These are phyloP conservation scores for Lactarius psammicola DNA, from an alignment of 768 basidiomycete species.

Conservation along the genomic window DNA sequence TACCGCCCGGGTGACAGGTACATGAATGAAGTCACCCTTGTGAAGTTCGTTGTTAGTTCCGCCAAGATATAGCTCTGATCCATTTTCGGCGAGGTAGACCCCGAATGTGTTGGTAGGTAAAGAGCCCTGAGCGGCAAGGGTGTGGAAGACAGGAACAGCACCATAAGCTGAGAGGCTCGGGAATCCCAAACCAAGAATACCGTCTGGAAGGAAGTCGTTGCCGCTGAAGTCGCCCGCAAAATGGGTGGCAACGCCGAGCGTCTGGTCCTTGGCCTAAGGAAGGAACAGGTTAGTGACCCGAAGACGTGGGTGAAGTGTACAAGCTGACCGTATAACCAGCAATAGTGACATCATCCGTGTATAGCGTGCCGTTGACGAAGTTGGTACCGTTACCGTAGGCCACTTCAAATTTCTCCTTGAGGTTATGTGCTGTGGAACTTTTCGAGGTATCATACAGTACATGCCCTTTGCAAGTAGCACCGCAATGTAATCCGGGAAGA, in stretches of 20 bases:
- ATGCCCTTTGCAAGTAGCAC: slow-evolving; percentile 31
- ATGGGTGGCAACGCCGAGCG: slow-evolving; percentile 45
- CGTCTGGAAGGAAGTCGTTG: slow-evolving; percentile 38
- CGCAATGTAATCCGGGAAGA: slow-evolving; percentile 37
- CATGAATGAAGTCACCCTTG: slow-evolving; percentile 10
- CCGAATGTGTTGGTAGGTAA: slow-evolving; percentile 43
- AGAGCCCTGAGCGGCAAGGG: slow-evolving; percentile 40
- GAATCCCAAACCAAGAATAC: slow-evolving; percentile 44
- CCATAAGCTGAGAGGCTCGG: slow-evolving; percentile 31
- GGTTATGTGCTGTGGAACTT: slow-evolving; percentile 29
- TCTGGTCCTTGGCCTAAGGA: slow-evolving; percentile 37
- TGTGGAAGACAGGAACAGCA: slow-evolving; percentile 37
- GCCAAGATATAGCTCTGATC: slow-evolving; percentile 24
- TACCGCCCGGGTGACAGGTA: slow-evolving; percentile 1
- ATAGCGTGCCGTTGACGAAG: slow-evolving; percentile 40
- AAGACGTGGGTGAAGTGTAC: slow-evolving; percentile 23
- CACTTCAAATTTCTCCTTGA: slow-evolving; percentile 34
- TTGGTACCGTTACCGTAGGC: slow-evolving; percentile 42
- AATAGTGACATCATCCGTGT: slow-evolving; percentile 37
- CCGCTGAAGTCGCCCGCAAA: slow-evolving; percentile 30
- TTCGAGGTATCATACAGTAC: background rate
- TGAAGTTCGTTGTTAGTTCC: slow-evolving; percentile 1
- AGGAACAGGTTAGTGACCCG: background rate
- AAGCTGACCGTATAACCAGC: no score
- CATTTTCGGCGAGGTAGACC: slow-evolving; percentile 45